These are phyloP conservation scores for Fusarium sp. DNA, from an alignment of 2,329 filamentous ascomycete species.

Conservation along the genomic window DNA sequence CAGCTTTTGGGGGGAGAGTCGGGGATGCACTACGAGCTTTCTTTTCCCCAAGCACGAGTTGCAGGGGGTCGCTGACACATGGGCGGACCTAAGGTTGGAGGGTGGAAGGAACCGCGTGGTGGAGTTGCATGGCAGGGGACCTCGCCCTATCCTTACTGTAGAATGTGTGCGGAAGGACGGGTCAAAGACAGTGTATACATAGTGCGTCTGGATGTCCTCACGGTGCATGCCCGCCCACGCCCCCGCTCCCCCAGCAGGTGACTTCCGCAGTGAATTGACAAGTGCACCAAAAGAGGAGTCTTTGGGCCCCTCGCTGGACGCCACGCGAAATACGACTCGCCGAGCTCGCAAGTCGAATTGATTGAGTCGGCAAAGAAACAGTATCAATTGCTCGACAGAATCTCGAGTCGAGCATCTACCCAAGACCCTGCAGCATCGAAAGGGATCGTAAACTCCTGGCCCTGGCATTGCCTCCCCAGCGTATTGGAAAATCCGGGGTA, in stretches of 20 bases:
- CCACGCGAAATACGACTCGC: constrained; percentile 26
- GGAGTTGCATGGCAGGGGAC: constrained; percentile 16
- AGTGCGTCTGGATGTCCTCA: constrained; percentile 5
- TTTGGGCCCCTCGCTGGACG: constrained; percentile 26
- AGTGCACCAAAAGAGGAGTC: constrained; percentile 2
- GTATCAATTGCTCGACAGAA: constrained; percentile 10
- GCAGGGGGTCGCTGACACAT: constrained; percentile 23
- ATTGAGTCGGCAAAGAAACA: neutral
- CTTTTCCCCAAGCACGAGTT: neutral
- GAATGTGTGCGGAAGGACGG: fast-evolving
- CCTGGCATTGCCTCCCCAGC: constrained; percentile 42
- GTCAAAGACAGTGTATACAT: neutral
- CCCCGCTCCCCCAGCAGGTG: constrained; percentile 38
- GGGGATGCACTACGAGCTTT: constrained; percentile 18
- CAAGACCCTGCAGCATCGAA: constrained; percentile 37
- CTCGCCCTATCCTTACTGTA: constrained; percentile 16
- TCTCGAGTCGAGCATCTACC: neutral
- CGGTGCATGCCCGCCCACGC: constrained; percentile 18
- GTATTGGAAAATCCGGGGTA: constrained; percentile 45
- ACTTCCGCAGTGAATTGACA: constrained; percentile 25
- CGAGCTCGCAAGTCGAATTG: constrained; percentile 30
- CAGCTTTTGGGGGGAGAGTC: constrained; percentile 22
- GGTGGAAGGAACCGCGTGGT: constrained; percentile 10
- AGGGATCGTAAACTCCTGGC: constrained; percentile 36
- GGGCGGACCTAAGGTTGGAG: neutral